phyloP scores from a whole-genome alignment of 2,329 filamentous ascomycete genomes.

The Botryosphaeria dothidea region DNA sequence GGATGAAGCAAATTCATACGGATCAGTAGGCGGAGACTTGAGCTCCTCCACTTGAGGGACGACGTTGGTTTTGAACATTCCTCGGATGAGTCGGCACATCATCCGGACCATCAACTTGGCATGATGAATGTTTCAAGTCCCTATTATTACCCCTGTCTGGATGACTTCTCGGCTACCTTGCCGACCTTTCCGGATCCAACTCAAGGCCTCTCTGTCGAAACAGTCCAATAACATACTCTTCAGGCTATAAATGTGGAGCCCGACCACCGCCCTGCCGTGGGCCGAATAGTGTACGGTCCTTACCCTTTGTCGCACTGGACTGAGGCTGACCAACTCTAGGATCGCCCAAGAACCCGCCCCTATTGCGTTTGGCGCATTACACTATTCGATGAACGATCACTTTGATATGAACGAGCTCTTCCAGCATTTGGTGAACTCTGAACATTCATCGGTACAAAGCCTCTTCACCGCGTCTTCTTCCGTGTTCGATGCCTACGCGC shows the following conservation, averaged over 20 bases:
- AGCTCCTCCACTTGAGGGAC: neutral
- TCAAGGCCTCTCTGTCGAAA: neutral
- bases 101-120: slow-evolving; percentile 11
- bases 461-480: slow-evolving; percentile 11
- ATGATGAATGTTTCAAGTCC: slow-evolving; percentile 13
- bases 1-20: neutral
- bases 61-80: neutral
- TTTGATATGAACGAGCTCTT: slow-evolving; percentile 67
- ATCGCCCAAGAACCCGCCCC: slow-evolving; percentile 64
- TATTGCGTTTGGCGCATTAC: slow-evolving; percentile 60
- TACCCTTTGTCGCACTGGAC: neutral
- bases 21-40: neutral
- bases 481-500: neutral
- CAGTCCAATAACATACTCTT: neutral
- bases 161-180: slow-evolving; percentile 30
- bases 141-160: neutral
- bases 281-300: slow-evolving; percentile 52
- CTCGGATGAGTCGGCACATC: slow-evolving; percentile 13
- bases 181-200: neutral
- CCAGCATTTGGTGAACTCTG: slow-evolving; percentile 53
- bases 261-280: slow-evolving; percentile 50
- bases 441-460: slow-evolving; percentile 31
- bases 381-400: slow-evolving; percentile 57
- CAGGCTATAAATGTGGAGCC: slow-evolving; percentile 38
- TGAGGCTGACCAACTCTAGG: slow-evolving; percentile 3